Base-by-base conservation (phyloP, 2,329 filamentous ascomycete genomes). In the Trichoderma harzianum region DNA sequence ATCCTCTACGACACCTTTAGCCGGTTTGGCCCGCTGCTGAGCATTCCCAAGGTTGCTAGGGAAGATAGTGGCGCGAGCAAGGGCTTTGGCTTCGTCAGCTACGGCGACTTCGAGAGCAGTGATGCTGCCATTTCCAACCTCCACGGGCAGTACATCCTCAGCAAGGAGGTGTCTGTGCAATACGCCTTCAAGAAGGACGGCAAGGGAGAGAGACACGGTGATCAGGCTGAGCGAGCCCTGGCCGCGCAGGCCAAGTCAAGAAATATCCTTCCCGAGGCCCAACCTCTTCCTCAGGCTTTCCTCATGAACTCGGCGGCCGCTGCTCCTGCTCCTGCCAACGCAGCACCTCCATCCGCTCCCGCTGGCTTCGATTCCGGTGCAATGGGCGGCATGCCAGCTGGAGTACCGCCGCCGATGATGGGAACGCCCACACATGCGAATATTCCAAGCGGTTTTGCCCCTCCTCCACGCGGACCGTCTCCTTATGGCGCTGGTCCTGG, bases 101-200 rank as follows among this genome's bases (percentile, higher is more conserved):
- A 95, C 78, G 91, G 91, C 80, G 92, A 93, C 79, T 99, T 99
- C 80, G 96, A 98, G 79, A 92, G 94, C 76, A 96, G 94, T 12
- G 96, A 99, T 78, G 92, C 93, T 74, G 95, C 96, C 55, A 93
- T 97, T 74, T 88, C 91, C 75, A 96, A 95, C 80, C 95, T 99
- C 92, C 93, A 97, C 80, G 94, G 94, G 66, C 95, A 98, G 84
- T 98, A 96, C 82, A 89, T 99, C 73, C 95, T 97, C 86, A 97
- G 96, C 86, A 97, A 97, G 84, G 93, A 97, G 82, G 92, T 98
- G 77, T 93, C 92, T 3, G 96, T 99, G 58, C 95, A 98, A 82
- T 99, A 98, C 82, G 96, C 96, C 51, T 98, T 97, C 88, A 99
- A 99, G 87, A 98, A 98, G 83, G 96, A 99, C 78, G 96, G 96